Percentiles rank a stretch among this genome's conserved stretches.
Evolutionary conservation across 768 basidiomycete species (phyloP).

Genomic region (Naganishia vishniacii): DNA sequence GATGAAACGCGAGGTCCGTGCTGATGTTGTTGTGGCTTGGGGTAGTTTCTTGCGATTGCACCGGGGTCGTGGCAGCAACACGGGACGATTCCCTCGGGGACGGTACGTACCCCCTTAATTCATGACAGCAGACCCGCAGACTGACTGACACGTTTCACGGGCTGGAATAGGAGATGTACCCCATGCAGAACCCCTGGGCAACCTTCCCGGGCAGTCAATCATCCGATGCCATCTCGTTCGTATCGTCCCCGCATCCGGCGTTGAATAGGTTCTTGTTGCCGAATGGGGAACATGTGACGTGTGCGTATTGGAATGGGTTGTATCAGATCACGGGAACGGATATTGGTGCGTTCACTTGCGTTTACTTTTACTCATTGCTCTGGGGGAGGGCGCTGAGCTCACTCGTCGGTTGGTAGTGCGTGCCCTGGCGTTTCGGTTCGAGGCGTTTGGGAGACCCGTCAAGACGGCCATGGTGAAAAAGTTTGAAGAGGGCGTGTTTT

Average conservation of each 20-base stretch:
- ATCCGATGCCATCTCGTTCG: conserved; percentile 31
- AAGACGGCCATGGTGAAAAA: conserved; percentile 74
- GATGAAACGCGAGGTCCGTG: too few relatives aligned
- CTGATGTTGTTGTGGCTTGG: too few relatives aligned
- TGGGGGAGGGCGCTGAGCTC: too few relatives aligned
- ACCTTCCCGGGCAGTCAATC: conserved; percentile 46
- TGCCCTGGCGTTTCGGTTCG: conserved; percentile 87
- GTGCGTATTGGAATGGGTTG: conserved; percentile 83
- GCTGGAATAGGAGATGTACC: background rate
- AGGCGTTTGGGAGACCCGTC: conserved; percentile 84
- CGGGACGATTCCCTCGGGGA: conserved; percentile 9
- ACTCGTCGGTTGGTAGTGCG: conserved; percentile 59
- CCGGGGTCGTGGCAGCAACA: conserved; percentile 35
- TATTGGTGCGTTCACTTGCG: conserved; percentile 54
- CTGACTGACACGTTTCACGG: background rate
- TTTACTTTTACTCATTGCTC: background rate
- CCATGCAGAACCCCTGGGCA: conserved; percentile 21
- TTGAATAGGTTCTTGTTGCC: conserved; percentile 84
- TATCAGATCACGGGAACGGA: conserved; percentile 96
- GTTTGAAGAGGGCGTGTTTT: conserved; percentile 94
- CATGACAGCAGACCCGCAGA: background rate
- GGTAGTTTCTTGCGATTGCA: conserved; percentile 43
- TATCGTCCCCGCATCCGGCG: conserved; percentile 57
- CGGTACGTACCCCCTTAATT: background rate
- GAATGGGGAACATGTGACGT: conserved; percentile 75